These are phyloP conservation scores for Pleurostoma richardsiae DNA, from an alignment of 2,329 filamentous ascomycete genomes.

Conservation along the genomic window DNA sequence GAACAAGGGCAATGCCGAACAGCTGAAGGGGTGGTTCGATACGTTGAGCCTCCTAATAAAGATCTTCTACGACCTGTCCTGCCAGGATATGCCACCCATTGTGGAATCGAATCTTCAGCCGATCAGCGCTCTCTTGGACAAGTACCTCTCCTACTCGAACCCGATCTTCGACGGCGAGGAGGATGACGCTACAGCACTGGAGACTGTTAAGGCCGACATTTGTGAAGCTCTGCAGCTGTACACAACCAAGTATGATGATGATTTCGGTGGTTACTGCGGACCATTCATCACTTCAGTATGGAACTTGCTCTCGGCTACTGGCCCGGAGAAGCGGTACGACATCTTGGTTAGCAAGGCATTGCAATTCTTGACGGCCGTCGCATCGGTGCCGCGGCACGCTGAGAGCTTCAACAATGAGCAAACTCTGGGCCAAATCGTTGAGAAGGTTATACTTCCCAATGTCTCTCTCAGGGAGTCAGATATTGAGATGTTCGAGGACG, in stretches of 20 bases:
- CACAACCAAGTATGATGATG: slow-evolving; percentile 92
- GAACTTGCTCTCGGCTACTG: slow-evolving; percentile 82
- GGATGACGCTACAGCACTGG: slow-evolving; percentile 83
- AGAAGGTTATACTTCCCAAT: slow-evolving; percentile 94
- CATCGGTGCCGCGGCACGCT: slow-evolving; percentile 72
- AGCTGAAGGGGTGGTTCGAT: slow-evolving; percentile 72
- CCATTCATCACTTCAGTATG: slow-evolving; percentile 88
- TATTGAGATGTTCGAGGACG: slow-evolving; percentile 93
- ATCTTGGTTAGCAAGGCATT: slow-evolving; percentile 89
- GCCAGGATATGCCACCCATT: slow-evolving; percentile 88
- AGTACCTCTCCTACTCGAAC: slow-evolving; percentile 89
- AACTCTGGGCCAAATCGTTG: slow-evolving; percentile 79
- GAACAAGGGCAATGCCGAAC: slow-evolving; percentile 69
- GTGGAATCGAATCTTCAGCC: slow-evolving; percentile 83
- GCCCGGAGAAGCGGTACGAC: slow-evolving; percentile 88
- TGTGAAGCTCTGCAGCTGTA: slow-evolving; percentile 88
- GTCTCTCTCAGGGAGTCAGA: slow-evolving; percentile 89
- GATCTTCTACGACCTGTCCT: slow-evolving; percentile 94
- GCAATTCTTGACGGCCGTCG: slow-evolving; percentile 89
- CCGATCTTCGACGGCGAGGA: slow-evolving; percentile 77
- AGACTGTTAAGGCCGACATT: slow-evolving; percentile 87
- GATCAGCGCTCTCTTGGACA: slow-evolving; percentile 78
- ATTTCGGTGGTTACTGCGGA: slow-evolving; percentile 73
- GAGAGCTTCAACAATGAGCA: slow-evolving; percentile 78
- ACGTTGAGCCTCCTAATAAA: slow-evolving; percentile 86